Evolutionary conservation across 2,329 filamentous ascomycete genomes (phyloP).

Genomic region (Aspergillus fischeri): DNA sequence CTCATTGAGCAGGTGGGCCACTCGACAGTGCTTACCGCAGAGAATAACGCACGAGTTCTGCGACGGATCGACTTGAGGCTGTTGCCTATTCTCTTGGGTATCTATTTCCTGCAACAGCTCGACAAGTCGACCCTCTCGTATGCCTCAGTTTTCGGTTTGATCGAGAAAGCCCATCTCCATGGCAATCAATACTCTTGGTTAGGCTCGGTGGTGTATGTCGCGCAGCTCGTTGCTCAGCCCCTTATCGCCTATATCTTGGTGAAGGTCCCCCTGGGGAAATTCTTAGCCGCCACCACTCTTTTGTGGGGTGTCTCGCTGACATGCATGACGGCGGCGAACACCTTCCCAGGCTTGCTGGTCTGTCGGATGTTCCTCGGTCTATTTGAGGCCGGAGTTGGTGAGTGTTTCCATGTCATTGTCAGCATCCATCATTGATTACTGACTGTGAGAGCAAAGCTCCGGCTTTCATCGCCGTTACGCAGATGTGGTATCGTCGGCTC

Average conservation of each 20-base stretch:
- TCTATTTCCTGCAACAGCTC: constrained; percentile 61
- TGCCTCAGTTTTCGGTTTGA: constrained; percentile 60
- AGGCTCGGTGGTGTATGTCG: constrained; percentile 51
- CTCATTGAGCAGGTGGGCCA: constrained; percentile 46
- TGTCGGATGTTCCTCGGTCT: constrained; percentile 55
- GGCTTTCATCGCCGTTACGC: constrained; percentile 50
- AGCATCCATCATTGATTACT: background rate
- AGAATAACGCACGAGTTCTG: constrained; percentile 51
- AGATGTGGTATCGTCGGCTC: constrained; percentile 53
- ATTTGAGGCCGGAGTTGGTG: constrained; percentile 48
- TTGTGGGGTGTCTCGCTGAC: constrained; percentile 51
- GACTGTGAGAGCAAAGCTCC: constrained; percentile 36
- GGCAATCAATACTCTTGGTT: constrained; percentile 55
- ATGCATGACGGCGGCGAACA: constrained; percentile 50
- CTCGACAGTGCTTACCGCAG: constrained; percentile 47
- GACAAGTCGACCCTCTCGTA: constrained; percentile 61
- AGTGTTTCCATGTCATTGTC: constrained; percentile 4
- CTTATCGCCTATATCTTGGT: constrained; percentile 53
- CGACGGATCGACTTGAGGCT: constrained; percentile 50
- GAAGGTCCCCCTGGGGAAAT: constrained; percentile 59
- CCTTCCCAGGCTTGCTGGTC: constrained; percentile 48
- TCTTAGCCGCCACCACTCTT: constrained; percentile 50
- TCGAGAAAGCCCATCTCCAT: constrained; percentile 54
- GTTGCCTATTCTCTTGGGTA: constrained; percentile 53
- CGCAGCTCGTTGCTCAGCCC: constrained; percentile 52